Evolutionary conservation across 2,329 filamentous ascomycete species (phyloP).

Genomic region (Acrocalymma vagum): DNA sequence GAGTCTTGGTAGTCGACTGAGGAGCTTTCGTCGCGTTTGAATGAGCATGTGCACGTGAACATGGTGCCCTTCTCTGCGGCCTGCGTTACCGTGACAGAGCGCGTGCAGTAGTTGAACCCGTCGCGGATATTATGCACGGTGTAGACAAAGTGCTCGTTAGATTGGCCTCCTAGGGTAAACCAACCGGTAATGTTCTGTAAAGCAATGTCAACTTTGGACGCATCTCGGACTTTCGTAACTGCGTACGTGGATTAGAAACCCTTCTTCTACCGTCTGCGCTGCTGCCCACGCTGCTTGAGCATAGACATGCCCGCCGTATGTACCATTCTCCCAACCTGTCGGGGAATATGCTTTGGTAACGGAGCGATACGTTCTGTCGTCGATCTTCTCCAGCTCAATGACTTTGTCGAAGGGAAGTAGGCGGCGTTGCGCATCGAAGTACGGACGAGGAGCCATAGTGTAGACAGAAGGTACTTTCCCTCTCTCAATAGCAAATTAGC

Average conservation of each 20-base stretch:
- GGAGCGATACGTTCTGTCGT: slow-evolving; percentile 50
- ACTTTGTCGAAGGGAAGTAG: slow-evolving; percentile 51
- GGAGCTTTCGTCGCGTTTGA: slow-evolving; percentile 56
- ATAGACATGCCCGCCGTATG: slow-evolving; percentile 66
- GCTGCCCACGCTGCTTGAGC: slow-evolving; percentile 67
- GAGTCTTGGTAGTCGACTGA: slow-evolving; percentile 43
- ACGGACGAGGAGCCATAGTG: slow-evolving; percentile 36
- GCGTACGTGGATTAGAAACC: slow-evolving; percentile 62
- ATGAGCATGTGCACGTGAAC: slow-evolving; percentile 62
- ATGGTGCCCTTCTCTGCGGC: slow-evolving; percentile 54
- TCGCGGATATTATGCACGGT: slow-evolving; percentile 60
- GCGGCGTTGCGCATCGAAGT: slow-evolving; percentile 30
- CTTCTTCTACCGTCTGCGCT: slow-evolving; percentile 60
- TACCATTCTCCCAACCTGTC: slow-evolving; percentile 48
- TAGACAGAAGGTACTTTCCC: too few relatives aligned
- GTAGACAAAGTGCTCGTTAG: slow-evolving; percentile 60
- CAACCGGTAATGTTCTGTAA: slow-evolving; percentile 61
- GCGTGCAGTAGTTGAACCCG: slow-evolving; percentile 61
- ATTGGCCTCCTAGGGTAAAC: slow-evolving; percentile 59
- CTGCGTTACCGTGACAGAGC: slow-evolving; percentile 62
- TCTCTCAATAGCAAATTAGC: too few relatives aligned
- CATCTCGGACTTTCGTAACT: slow-evolving; percentile 1
- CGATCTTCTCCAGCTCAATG: slow-evolving; percentile 51
- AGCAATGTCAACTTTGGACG: background rate
- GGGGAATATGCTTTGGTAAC: slow-evolving; percentile 54